Percentiles rank a stretch among this genome's conserved stretches.
These are phyloP conservation scores for Zanthoxylum bungeanum DNA, from an alignment of 345 rosid genomes.

Conservation along the genomic window DNA sequence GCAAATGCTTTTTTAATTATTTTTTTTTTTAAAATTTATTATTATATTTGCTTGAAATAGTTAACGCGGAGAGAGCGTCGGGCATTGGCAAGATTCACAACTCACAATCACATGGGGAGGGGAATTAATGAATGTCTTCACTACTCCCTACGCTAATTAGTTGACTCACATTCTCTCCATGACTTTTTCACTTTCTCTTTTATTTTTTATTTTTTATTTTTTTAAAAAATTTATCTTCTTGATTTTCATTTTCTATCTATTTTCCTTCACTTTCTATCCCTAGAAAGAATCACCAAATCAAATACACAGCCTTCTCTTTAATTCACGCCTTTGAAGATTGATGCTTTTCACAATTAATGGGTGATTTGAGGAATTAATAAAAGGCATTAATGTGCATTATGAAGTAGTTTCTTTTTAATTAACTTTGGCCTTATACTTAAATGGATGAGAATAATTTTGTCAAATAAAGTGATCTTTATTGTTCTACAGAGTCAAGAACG, in stretches of 20 bases:
- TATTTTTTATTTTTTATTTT: too few relatives aligned
- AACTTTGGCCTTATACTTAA: background rate
- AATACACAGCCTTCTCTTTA: background rate
- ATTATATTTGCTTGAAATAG: too few relatives aligned
- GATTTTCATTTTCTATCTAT: background rate
- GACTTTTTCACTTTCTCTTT: background rate
- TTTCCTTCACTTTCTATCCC: slow-evolving; percentile 11
- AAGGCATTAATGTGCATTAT: background rate
- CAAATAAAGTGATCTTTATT: background rate
- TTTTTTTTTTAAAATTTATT: background rate
- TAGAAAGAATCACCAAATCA: slow-evolving; percentile 9
- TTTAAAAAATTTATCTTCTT: too few relatives aligned
- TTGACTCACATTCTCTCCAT: slow-evolving; percentile 28
- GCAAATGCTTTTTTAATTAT: background rate
- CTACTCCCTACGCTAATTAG: background rate
- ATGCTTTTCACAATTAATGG: background rate
- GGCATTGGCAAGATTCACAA: background rate
- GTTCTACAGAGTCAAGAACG: background rate
- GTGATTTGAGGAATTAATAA: background rate
- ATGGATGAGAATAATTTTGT: background rate
- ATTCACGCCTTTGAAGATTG: background rate
- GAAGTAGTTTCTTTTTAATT: background rate
- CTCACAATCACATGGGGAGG: background rate
- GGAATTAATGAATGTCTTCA: too few relatives aligned
- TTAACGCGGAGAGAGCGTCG: background rate